These are phyloP conservation scores for Acanthamoeba lenticulata DNA, from an alignment of 208 protist genomes.

Conservation along the genomic window DNA sequence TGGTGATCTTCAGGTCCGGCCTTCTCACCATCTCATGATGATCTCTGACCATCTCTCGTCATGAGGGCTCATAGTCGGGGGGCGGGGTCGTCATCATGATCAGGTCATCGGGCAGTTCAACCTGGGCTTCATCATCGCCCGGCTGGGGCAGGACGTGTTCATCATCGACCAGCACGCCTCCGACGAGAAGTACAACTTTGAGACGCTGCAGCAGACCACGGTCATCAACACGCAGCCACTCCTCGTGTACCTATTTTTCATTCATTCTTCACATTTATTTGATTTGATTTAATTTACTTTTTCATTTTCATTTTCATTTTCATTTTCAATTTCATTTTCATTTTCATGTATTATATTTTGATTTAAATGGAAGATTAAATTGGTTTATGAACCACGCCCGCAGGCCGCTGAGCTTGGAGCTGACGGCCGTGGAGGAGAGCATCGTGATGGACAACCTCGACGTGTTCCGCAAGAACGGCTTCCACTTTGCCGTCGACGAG, in stretches of 20 bases:
- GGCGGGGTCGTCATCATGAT: conserved; percentile 41
- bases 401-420: conserved; percentile 66
- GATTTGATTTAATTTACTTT: background rate
- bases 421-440: conserved; percentile 80
- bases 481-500: conserved; percentile 78
- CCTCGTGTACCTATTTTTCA: background rate
- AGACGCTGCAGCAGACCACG: conserved; percentile 61
- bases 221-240: conserved; percentile 70
- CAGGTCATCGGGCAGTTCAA: conserved; percentile 86
- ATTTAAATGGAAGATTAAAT: too few relatives aligned
- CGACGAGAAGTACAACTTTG: conserved; percentile 83
- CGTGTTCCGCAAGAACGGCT: conserved; percentile 85
- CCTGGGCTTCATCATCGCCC: conserved; percentile 82
- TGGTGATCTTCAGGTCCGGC: background rate
- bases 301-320: too few relatives aligned
- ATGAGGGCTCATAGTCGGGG: too few relatives aligned
- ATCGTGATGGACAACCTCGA: conserved; percentile 81
- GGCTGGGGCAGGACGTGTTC: conserved; percentile 81
- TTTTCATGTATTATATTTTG: too few relatives aligned
- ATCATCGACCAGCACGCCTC: conserved; percentile 88
- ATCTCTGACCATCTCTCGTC: too few relatives aligned
- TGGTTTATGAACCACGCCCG: too few relatives aligned
- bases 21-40: too few relatives aligned
- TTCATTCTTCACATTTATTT: background rate
- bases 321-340: too few relatives aligned